phyloP scores from a whole-genome alignment of 2,329 filamentous ascomycete species.

The Ophiostoma himal-ulmi region DNA sequence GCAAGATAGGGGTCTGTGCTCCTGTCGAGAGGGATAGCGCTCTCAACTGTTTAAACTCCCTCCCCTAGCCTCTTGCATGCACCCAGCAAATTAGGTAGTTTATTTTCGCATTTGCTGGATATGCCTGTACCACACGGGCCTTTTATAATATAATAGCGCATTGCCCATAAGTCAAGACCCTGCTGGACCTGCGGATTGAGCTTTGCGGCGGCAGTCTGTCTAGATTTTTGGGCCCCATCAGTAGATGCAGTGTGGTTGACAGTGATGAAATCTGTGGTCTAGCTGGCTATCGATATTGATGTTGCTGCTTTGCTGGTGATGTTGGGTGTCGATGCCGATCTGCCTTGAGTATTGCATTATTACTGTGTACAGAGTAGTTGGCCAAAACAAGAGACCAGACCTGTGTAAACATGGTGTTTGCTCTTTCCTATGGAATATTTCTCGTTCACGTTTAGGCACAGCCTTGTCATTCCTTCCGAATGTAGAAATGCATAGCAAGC shows the following conservation, averaged over 20 bases:
- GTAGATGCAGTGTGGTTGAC: background rate
- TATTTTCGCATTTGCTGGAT: no score
- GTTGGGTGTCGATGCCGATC: background rate
- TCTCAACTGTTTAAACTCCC: background rate
- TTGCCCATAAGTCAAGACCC: no score
- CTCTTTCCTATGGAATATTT: background rate
- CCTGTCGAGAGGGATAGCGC: background rate
- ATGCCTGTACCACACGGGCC: no score
- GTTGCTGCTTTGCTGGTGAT: no score
- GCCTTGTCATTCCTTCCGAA: background rate
- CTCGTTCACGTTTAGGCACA: background rate
- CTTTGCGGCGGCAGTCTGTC: no score
- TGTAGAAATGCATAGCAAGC: background rate
- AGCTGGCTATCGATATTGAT: background rate
- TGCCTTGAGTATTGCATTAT: background rate
- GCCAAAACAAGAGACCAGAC: background rate
- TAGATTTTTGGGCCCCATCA: background rate
- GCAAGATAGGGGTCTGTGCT: background rate
- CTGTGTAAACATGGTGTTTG: background rate
- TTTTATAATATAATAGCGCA: background rate
- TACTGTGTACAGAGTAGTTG: background rate
- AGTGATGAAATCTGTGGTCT: no score
- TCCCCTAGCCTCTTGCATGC: background rate
- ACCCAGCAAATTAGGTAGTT: no score
- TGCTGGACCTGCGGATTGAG: no score